A percentile compares a stretch with the other conserved stretches of the same genome.
These are phyloP conservation scores for Melampsora larici-populina DNA, from an alignment of 1,284 basidiomycete species.

Conservation along the genomic window DNA sequence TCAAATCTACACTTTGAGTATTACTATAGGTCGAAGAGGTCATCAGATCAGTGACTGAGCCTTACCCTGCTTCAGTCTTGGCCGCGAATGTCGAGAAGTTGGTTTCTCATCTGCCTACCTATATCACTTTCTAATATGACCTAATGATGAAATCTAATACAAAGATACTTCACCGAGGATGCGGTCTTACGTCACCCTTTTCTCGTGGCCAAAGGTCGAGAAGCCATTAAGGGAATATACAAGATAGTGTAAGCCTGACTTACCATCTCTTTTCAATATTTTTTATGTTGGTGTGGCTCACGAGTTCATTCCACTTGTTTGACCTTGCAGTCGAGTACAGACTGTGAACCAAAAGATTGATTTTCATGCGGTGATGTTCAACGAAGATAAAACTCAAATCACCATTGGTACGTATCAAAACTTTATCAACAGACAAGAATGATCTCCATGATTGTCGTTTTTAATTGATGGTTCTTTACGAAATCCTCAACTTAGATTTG, in stretches of 20 bases:
- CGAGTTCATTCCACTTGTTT: neutral
- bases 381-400: too few relatives aligned
- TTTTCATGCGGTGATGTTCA: conserved; percentile 39
- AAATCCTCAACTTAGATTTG: neutral
- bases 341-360: conserved; percentile 30
- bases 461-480: too few relatives aligned
- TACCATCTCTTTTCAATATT: neutral
- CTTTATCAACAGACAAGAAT: neutral
- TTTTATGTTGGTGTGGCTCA: neutral
- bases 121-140: too few relatives aligned
- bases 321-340: conserved; percentile 12
- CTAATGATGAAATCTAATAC: too few relatives aligned
- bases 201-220: conserved; percentile 13
- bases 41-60: conserved; percentile 22
- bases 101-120: neutral
- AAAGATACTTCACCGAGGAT: too few relatives aligned
- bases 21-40: conserved; percentile 15
- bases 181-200: conserved; percentile 23
- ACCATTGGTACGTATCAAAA: neutral
- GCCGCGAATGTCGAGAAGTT: conserved; percentile 31
- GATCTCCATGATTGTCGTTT: neutral
- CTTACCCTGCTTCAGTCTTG: conserved; percentile 8
- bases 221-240: conserved; percentile 24
- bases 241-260: conserved; percentile 29
- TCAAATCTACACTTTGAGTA: neutral